A percentile compares a stretch with the other conserved stretches of the same genome.
Conservation (phyloP, 2,329 filamentous ascomycete species). For the Pseudocercospora fijiensis region DNA sequence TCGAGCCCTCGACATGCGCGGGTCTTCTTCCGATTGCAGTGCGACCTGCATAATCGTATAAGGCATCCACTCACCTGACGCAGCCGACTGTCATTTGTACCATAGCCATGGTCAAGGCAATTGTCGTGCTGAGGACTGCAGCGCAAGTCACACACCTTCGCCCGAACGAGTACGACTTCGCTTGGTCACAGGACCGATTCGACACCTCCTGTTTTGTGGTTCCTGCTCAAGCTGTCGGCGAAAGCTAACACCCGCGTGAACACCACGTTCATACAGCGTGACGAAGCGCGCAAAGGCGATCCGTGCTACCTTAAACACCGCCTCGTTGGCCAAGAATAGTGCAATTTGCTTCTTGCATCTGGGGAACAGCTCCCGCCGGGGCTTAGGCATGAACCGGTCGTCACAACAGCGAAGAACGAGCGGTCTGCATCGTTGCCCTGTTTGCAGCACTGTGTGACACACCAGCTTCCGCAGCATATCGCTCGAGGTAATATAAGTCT, state of each 20-base stretch:
- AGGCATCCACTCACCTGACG: conserved; percentile 14
- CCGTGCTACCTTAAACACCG: background rate
- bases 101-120: background rate
- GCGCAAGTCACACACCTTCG: background rate
- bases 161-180: conserved; percentile 3
- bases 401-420: conserved; percentile 5
- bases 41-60: conserved; percentile 1
- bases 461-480: background rate
- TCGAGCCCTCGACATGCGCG: background rate
- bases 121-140: background rate
- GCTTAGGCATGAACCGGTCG: conserved; percentile 3
- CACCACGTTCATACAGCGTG: background rate
- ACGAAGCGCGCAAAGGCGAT: background rate
- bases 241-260: background rate
- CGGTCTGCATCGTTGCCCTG: background rate
- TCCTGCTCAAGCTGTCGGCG: background rate
- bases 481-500: background rate
- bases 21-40: background rate
- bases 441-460: conserved; percentile 3
- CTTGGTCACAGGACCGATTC: conserved; percentile 1
- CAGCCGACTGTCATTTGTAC: conserved; percentile 7
- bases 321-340: background rate
- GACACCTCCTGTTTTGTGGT: conserved; percentile 2
- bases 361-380: background rate
- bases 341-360: background rate